Base-by-base conservation (phyloP, 2,329 filamentous ascomycete species). In the Pseudocercospora cruenta region DNA sequence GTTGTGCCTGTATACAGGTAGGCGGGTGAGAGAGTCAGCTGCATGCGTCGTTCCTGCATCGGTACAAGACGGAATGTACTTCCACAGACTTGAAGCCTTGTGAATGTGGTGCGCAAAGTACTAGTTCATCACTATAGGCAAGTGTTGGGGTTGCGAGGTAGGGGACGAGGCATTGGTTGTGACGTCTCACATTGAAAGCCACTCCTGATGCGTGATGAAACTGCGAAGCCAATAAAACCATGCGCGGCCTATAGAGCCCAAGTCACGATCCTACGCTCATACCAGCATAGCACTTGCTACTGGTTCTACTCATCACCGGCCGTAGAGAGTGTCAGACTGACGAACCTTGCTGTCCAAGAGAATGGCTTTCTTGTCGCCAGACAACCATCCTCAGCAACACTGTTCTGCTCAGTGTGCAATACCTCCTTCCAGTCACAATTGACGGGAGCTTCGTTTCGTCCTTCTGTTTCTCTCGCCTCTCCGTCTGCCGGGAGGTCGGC, bases 11-110 rank as follows among this genome's bases (percentile, higher is more conserved):
- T 28, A 28, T 54, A 54, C 51, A 54, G 24, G 21, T 28, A 28
- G 24, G 51, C 51, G 24, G 21, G 51, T 16, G 19, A 24, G 51
- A 28, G 51, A 54, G 51, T 54, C 51, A 54, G 51, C 51, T 12
- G 51, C 51, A 54, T 28, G 51, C 51, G 24, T 54, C 14, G 51
- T 54, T 54, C 51, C 51, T 54, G 51, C 51, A 54, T 54, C 51
- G 51, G 51, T 28, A 22, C 49, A 22, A 26, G 31, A 26, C 49
- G 49, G 49, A 9, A 22, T 24, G 49, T 22, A 26, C 49, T 26
- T 26, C 19, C 22, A 53, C 49, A 24, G 49, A 21, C n/a, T 16
- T 45, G 39, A 47, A 19, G 43, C 21, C n/a, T n/a, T 47, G 43
- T 49, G 45, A 14, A 21, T 21, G 45, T 49, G 45, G n/a, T 49